Evolutionary conservation across 75 land plant genomes (phyloP).

Genomic region (Azolla pinnata): DNA sequence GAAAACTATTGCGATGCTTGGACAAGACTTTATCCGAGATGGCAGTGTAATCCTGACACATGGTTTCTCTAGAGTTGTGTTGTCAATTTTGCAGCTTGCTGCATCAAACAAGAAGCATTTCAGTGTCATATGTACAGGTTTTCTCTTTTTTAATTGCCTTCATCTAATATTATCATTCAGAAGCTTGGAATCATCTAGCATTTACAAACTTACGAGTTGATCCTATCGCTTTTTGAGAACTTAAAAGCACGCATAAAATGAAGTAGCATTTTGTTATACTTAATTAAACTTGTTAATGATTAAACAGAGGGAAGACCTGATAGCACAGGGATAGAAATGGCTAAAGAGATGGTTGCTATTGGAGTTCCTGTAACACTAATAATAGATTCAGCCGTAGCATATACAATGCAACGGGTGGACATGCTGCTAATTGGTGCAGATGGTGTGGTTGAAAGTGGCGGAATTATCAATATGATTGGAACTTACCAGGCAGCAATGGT

Average conservation of each 20-base stretch:
- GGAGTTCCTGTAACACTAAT: slow-evolving; percentile 81
- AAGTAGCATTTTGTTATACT: background rate
- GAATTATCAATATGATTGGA: slow-evolving; percentile 93
- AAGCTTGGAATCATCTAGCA: too few species aligned
- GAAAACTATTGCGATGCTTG: slow-evolving; percentile 78
- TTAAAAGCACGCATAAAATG: slow-evolving; percentile 2
- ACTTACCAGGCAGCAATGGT: slow-evolving; percentile 89
- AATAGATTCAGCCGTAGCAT: slow-evolving; percentile 91
- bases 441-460: slow-evolving; percentile 97
- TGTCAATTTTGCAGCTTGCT: slow-evolving; percentile 74
- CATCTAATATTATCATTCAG: too few species aligned
- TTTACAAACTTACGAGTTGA: too few species aligned
- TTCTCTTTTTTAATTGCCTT: too few species aligned
- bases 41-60: slow-evolving; percentile 81
- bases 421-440: slow-evolving; percentile 97
- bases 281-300: background rate
- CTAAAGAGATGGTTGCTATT: slow-evolving; percentile 68
- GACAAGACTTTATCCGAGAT: slow-evolving; percentile 92
- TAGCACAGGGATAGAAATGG: slow-evolving; percentile 64
- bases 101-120: slow-evolving; percentile 74
- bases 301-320: slow-evolving; percentile 88
- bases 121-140: slow-evolving; percentile 89
- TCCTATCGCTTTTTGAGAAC: background rate
- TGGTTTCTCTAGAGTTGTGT: slow-evolving; percentile 89
- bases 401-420: slow-evolving; percentile 86